Conservation (phyloP, 768 basidiomycete species). For the Tylopilus rubrobrunneus region DNA sequence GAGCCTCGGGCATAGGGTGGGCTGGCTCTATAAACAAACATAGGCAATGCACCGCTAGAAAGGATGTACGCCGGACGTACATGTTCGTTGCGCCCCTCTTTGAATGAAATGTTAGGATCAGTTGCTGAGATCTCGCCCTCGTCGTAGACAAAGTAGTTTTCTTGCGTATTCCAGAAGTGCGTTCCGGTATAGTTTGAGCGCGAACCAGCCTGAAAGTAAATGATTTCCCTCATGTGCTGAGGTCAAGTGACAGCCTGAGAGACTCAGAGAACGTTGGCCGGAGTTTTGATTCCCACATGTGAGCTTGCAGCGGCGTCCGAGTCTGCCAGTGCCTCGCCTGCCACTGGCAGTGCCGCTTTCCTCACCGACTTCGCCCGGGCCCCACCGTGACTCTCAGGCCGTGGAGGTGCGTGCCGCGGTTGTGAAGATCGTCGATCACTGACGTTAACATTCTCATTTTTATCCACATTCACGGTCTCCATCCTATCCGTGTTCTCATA, state of each 20-base stretch:
- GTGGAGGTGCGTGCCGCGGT: too few relatives aligned
- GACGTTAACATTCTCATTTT: too few relatives aligned
- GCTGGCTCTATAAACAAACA: conserved; percentile 26
- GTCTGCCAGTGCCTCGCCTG: too few relatives aligned
- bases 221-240: conserved; percentile 65
- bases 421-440: too few relatives aligned
- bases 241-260: too few relatives aligned
- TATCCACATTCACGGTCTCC: too few relatives aligned
- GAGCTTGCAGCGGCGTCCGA: too few relatives aligned
- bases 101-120: conserved; percentile 60
- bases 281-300: conserved; percentile 6
- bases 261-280: neutral
- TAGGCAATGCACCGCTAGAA: neutral
- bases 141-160: conserved; percentile 57
- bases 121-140: conserved; percentile 42
- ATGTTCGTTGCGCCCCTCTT: conserved; percentile 50
- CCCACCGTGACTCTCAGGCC: too few relatives aligned
- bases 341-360: too few relatives aligned
- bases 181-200: conserved; percentile 66
- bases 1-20: conserved; percentile 55
- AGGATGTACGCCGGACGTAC: conserved; percentile 34
- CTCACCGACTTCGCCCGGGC: too few relatives aligned
- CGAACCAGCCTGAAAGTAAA: conserved; percentile 72
- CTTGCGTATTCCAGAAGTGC: conserved; percentile 83
- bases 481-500: too few relatives aligned